Conservation (phyloP, 768 basidiomycete species). For the Asterophora lycoperdoides region DNA sequence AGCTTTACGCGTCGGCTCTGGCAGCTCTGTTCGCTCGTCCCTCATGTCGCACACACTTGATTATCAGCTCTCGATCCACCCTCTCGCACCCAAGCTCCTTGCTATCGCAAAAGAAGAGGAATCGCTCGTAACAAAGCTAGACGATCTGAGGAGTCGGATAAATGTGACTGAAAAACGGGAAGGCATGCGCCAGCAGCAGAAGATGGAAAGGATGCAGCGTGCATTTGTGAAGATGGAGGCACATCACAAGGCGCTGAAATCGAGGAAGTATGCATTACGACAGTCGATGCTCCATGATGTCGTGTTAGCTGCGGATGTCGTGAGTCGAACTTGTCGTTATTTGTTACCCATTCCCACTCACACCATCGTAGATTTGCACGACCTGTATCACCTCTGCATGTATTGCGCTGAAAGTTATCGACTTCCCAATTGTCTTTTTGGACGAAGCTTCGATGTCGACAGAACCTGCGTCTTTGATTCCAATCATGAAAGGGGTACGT, state of each 20-base stretch:
- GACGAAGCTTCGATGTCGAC: conserved; percentile 98
- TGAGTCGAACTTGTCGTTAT: conserved; percentile 32
- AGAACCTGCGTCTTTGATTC: conserved; percentile 87
- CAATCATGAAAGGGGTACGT: conserved; percentile 91
- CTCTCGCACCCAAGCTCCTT: conserved; percentile 43
- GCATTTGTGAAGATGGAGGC: conserved; percentile 25
- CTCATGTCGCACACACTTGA: conserved; percentile 60
- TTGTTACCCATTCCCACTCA: background rate
- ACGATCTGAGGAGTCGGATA: conserved; percentile 21
- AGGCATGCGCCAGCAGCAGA: conserved; percentile 16
- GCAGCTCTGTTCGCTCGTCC: conserved; percentile 53
- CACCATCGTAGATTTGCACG: conserved; percentile 64
- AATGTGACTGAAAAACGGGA: conserved; percentile 17
- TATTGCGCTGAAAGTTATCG: conserved; percentile 58
- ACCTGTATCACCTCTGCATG: conserved; percentile 82
- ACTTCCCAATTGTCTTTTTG: conserved; percentile 90
- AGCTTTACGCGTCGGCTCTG: conserved; percentile 73
- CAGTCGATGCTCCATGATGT: conserved; percentile 64
- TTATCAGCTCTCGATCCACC: conserved; percentile 58
- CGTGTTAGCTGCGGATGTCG: conserved; percentile 66
- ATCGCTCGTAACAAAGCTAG: conserved; percentile 19
- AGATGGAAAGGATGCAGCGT: conserved; percentile 29
- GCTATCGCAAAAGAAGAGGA: conserved; percentile 36
- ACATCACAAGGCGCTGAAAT: conserved; percentile 26
- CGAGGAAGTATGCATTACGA: conserved; percentile 49